Evolutionary conservation across 2,329 filamentous ascomycete genomes (phyloP).

Genomic region (Cephalotrichum gorgonifer): DNA sequence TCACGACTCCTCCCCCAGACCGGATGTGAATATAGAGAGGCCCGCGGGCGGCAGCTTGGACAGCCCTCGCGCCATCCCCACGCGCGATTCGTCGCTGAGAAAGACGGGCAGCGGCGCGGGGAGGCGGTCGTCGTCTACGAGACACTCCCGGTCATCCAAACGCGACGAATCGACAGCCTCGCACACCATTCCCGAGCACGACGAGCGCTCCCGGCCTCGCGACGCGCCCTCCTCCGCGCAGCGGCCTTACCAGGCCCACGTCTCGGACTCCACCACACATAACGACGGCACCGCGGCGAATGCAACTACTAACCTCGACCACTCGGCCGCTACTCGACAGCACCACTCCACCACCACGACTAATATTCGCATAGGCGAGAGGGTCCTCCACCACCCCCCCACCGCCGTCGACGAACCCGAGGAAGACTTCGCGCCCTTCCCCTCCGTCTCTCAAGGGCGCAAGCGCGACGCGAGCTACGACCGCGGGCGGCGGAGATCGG

Average conservation of each 20-base stretch:
- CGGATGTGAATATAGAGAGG: constrained; percentile 16
- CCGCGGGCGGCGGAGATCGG: constrained; percentile 33
- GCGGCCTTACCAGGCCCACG: neutral
- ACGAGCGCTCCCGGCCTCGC: constrained; percentile 17
- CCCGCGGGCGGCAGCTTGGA: constrained; percentile 17
- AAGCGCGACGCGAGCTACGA: constrained; percentile 39
- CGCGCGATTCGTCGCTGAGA: constrained; percentile 57
- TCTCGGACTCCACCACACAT: constrained; percentile 7
- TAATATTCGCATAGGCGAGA: too few relatives aligned
- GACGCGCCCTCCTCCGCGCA: neutral
- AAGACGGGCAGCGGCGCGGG: constrained; percentile 39
- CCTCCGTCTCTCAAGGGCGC: constrained; percentile 53
- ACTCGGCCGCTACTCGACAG: neutral
- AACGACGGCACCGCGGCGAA: neutral
- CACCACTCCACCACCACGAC: neutral
- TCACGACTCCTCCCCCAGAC: constrained; percentile 15
- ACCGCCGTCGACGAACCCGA: constrained; percentile 20
- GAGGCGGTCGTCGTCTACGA: constrained; percentile 42
- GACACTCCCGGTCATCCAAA: constrained; percentile 39
- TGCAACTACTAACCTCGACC: constrained; percentile 4
- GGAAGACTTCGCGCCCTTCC: constrained; percentile 59
- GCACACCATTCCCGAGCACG: constrained; percentile 32
- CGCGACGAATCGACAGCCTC: constrained; percentile 22
- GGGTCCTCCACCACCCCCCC: too few relatives aligned
- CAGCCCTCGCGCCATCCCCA: constrained; percentile 48